Evolutionary conservation across 805 yeast species (phyloP), one percentile per base, ranked within the genome.

Genomic region (Dipodascus albidus): DNA sequence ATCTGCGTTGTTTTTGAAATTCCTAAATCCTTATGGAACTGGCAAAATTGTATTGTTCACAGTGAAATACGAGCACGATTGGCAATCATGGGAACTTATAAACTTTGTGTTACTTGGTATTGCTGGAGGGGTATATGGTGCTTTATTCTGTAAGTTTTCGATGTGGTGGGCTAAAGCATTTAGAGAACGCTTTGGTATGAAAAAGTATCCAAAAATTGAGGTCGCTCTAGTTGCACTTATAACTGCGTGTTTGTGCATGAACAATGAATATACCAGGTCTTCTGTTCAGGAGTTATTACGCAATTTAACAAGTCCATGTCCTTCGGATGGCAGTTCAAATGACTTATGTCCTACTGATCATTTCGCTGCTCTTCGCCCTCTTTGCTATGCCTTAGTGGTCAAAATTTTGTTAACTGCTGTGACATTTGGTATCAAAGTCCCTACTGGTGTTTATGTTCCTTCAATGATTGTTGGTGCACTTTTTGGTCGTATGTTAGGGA

Each of bases 381-480:
- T 79, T 14, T 49, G 59, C 0, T 60, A 61, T 56, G 83, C 82
- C 2, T 67, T 79, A 38, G 55, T 70, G 2, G 63, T 76, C 49
- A 79, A 79, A 56, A 56, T 74, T 0, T 53, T 71, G 2, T 64
- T 79, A 27, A 80, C 83, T 3, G 69, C 74, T 22, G 63, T 79
- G 14, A 78, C 83, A 0, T 78, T 78, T 63, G 85, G 85, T 1
- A 62, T 79, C 51, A 80, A 78, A 58, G 67, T 80, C 1, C 85
- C 85, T 1, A 73, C 79, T 48, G 85, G 85, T 3, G 75, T 80
- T 14, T 80, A 80, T 56, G 81, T 81, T 1, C 85, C 85, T 3
- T 75, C 82, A 0, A 80, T 80, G 85, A 80, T 78, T 1, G 70
- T 76, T 21, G 85, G 85, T 0, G 83, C 84, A 1, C 64, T 81